A percentile compares a stretch with the other conserved stretches of the same genome.
Evolutionary conservation across 78 protist species (phyloP).

Genomic region (Emiliania huxleyi): DNA sequence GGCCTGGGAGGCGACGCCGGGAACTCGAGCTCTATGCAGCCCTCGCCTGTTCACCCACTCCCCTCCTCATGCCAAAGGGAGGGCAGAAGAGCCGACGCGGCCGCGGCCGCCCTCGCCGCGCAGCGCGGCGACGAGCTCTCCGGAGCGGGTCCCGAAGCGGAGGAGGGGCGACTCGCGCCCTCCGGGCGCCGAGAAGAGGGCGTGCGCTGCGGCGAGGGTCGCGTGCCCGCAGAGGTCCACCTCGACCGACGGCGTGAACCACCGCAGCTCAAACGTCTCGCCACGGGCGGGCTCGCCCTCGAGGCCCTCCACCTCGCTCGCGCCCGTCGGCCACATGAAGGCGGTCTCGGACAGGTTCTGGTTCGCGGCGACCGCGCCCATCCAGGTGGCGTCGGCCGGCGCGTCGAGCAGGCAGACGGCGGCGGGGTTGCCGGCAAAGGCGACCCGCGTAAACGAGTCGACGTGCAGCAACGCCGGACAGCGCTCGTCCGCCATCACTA

Average conservation of each 20-base stretch:
- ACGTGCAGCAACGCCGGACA: background rate
- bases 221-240: conserved; percentile 41
- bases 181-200: background rate
- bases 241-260: conserved; percentile 40
- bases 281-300: background rate
- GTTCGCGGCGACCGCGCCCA: conserved; percentile 3
- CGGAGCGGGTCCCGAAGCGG: background rate
- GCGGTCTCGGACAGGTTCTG: conserved; percentile 38
- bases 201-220: conserved; percentile 20
- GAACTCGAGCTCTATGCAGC: background rate
- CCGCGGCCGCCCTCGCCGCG: too few species aligned
- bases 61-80: too few species aligned
- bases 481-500: too few species aligned
- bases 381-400: background rate
- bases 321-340: background rate
- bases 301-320: background rate
- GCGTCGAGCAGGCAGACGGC: background rate
- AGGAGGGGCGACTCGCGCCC: background rate
- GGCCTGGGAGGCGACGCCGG: too few species aligned
- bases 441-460: conserved; percentile 1
- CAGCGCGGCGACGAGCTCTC: background rate
- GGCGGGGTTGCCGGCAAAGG: conserved; percentile 35
- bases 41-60: background rate
- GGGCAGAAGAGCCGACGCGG: too few species aligned
- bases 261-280: background rate